Percentiles rank a stretch among this genome's conserved stretches.
These are phyloP conservation scores for Saccharomyces uvarum DNA, from an alignment of 1,139 yeast species.

Conservation along the genomic window DNA sequence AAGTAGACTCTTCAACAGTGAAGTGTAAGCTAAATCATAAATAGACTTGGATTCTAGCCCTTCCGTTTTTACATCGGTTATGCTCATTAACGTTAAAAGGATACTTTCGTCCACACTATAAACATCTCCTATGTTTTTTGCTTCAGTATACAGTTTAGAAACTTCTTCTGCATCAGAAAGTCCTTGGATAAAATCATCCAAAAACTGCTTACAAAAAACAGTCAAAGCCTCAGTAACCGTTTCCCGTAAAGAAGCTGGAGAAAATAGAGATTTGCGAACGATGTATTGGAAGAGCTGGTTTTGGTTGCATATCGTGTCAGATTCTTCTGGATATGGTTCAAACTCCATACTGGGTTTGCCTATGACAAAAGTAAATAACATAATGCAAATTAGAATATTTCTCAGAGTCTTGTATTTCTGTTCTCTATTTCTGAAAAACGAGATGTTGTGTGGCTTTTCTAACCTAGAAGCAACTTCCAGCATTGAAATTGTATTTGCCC, in stretches of 20 bases:
- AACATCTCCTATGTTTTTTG: neutral
- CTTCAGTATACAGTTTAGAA: neutral
- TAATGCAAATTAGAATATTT: slow-evolving; percentile 34
- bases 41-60: slow-evolving; percentile 4
- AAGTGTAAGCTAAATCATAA: slow-evolving; percentile 19
- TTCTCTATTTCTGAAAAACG: slow-evolving; percentile 34
- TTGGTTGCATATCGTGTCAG: slow-evolving; percentile 12
- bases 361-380: slow-evolving; percentile 24
- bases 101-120: neutral
- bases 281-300: slow-evolving; percentile 30
- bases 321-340: slow-evolving; percentile 14
- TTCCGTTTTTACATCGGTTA: neutral
- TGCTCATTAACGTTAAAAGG: neutral
- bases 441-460: slow-evolving; percentile 33
- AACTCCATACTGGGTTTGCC: slow-evolving; percentile 19
- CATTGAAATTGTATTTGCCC: slow-evolving; percentile 51
- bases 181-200: slow-evolving; percentile 14
- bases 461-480: slow-evolving; percentile 48
- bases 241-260: slow-evolving; percentile 14
- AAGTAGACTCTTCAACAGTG: slow-evolving; percentile 17
- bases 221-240: slow-evolving; percentile 17
- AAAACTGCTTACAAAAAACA: slow-evolving; percentile 14
- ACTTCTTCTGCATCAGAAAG: neutral
- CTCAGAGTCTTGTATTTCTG: slow-evolving; percentile 31
- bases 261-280: slow-evolving; percentile 19